phyloP scores from a whole-genome alignment of 139 green algal genomes.

The Chlamydomonas asymmetrica region DNA sequence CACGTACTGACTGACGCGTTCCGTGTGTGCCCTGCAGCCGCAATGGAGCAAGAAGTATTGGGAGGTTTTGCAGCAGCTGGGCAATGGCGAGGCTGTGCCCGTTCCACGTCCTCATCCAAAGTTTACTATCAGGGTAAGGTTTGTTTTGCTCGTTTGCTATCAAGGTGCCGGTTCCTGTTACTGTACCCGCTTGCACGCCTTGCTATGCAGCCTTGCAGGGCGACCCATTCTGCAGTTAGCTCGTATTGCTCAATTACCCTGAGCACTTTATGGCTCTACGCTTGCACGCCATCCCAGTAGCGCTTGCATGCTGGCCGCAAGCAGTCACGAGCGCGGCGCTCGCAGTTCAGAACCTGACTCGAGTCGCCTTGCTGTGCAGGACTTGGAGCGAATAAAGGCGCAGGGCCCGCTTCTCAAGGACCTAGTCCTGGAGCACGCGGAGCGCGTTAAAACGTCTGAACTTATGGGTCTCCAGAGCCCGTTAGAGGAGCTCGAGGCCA shows the following conservation, averaged over 20 bases:
- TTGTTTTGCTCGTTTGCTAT: too few relatives aligned
- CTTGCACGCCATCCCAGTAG: neutral
- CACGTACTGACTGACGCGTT: neutral
- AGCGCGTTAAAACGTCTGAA: too few relatives aligned
- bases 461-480: constrained; percentile 1
- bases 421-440: constrained; percentile 56
- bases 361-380: neutral
- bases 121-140: too few relatives aligned
- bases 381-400: constrained; percentile 32
- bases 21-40: too few relatives aligned
- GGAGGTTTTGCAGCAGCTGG: too few relatives aligned
- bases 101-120: too few relatives aligned
- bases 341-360: neutral
- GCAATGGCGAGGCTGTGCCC: too few relatives aligned
- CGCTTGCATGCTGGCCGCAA: neutral
- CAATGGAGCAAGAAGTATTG: too few relatives aligned
- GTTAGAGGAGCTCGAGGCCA: neutral
- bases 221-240: too few relatives aligned
- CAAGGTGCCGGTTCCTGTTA: too few relatives aligned
- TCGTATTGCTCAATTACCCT: neutral
- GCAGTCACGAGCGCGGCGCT: neutral
- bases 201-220: too few relatives aligned
- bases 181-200: too few relatives aligned
- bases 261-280: neutral
- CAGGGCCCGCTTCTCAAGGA: constrained; percentile 36